Percentiles rank a stretch among this genome's conserved stretches.
These are phyloP conservation scores for Fusarium sp. DNA, from an alignment of 2,329 filamentous ascomycete species.

Conservation along the genomic window DNA sequence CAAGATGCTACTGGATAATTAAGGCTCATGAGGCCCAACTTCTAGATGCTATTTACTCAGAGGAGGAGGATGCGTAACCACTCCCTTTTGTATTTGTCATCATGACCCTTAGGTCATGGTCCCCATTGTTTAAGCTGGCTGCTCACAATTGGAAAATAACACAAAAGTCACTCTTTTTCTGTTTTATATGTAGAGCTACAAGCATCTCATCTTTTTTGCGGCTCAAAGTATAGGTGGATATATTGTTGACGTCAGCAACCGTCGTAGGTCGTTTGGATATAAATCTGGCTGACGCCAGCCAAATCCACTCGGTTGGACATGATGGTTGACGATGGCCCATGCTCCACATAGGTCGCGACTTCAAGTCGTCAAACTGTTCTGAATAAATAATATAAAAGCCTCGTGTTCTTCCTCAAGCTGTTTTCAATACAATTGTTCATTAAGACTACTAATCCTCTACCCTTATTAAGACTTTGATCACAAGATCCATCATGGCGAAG, in stretches of 20 bases:
- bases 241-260: neutral
- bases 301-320: neutral
- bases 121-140: too few relatives aligned
- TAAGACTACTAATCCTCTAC: neutral
- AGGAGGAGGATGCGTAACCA: too few relatives aligned
- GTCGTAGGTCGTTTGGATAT: neutral
- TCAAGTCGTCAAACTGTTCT: neutral
- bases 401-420: neutral
- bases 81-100: too few relatives aligned
- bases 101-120: too few relatives aligned
- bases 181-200: too few relatives aligned
- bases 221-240: neutral
- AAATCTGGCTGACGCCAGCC: constrained; percentile 21
- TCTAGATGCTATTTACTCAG: too few relatives aligned
- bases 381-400: constrained; percentile 1
- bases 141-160: too few relatives aligned
- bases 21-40: too few relatives aligned
- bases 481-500: neutral
- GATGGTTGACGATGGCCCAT: neutral
- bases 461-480: neutral
- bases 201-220: too few relatives aligned
- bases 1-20: too few relatives aligned
- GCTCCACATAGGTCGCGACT: neutral
- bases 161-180: too few relatives aligned
- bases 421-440: neutral